These are phyloP conservation scores for Zostera marina DNA, from an alignment of 116 monocot species.

Conservation along the genomic window DNA sequence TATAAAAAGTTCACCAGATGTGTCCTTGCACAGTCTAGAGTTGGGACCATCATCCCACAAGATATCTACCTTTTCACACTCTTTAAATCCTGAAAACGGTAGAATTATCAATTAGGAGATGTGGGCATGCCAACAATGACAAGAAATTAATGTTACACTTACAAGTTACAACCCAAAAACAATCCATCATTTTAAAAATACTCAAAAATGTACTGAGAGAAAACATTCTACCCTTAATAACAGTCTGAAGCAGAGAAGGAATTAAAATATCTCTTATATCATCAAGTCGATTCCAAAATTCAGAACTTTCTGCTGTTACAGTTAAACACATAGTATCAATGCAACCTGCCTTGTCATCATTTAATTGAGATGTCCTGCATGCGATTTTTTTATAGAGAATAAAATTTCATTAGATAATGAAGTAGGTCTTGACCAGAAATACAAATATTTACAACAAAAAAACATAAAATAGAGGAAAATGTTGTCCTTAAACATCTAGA, in stretches of 20 bases:
- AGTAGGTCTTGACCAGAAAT: too few species aligned
- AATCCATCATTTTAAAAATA: background rate
- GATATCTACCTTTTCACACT: constrained; percentile 55
- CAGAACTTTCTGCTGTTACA: constrained; percentile 20
- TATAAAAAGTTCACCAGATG: constrained; percentile 38
- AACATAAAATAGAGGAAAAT: too few species aligned
- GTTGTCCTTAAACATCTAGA: too few species aligned
- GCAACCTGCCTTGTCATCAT: constrained; percentile 7
- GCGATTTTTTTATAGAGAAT: too few species aligned
- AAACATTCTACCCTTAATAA: constrained; percentile 42
- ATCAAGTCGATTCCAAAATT: constrained; percentile 23
- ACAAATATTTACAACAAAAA: too few species aligned
- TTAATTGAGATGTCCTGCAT: constrained; percentile 26
- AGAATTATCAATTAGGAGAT: background rate
- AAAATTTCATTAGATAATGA: too few species aligned
- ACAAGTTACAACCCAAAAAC: too few species aligned
- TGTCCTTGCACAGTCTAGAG: background rate
- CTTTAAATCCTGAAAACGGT: constrained; percentile 35
- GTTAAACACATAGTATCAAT: constrained; percentile 30
- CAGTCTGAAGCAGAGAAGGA: constrained; percentile 43
- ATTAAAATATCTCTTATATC: constrained; percentile 35
- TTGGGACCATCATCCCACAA: constrained; percentile 31
- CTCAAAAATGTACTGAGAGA: background rate
- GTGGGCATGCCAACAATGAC: background rate
- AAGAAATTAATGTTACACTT: background rate